Percentiles rank a stretch among this genome's conserved stretches.
These are phyloP conservation scores for Saturnispora saitoi DNA, from an alignment of 805 yeast genomes.

Conservation along the genomic window DNA sequence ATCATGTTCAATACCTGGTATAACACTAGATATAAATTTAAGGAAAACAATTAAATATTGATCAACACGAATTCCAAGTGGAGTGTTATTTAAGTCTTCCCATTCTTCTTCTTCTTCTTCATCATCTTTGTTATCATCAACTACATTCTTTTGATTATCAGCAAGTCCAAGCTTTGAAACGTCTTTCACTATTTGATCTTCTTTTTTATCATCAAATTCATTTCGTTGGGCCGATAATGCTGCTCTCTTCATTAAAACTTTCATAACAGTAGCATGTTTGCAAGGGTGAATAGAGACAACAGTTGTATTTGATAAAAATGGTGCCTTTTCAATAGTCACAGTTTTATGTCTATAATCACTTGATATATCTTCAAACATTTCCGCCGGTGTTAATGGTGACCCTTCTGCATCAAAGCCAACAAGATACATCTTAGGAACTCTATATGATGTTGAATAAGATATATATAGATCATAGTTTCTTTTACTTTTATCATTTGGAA, in stretches of 20 bases:
- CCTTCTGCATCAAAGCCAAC: slow-evolving; percentile 84
- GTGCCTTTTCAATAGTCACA: slow-evolving; percentile 90
- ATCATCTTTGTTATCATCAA: slow-evolving; percentile 14
- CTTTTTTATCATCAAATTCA: slow-evolving; percentile 18
- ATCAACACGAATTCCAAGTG: slow-evolving; percentile 62
- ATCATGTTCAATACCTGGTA: slow-evolving; percentile 96
- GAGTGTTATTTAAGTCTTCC: slow-evolving; percentile 17
- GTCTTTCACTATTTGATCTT: slow-evolving; percentile 29
- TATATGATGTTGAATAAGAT: slow-evolving; percentile 86
- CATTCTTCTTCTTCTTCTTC: slow-evolving; percentile 18
- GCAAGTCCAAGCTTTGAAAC: slow-evolving; percentile 41
- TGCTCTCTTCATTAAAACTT: slow-evolving; percentile 70
- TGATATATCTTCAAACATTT: slow-evolving; percentile 92
- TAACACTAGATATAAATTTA: slow-evolving; percentile 92
- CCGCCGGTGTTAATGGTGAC: slow-evolving; percentile 72
- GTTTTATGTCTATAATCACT: slow-evolving; percentile 91
- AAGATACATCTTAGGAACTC: slow-evolving; percentile 91
- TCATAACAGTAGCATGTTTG: slow-evolving; percentile 91
- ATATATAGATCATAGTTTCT: slow-evolving; percentile 84
- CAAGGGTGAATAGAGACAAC: slow-evolving; percentile 94
- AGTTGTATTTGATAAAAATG: slow-evolving; percentile 67
- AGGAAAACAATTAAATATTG: slow-evolving; percentile 84
- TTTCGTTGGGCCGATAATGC: slow-evolving; percentile 34
- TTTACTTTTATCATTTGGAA: slow-evolving; percentile 33
- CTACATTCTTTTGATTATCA: slow-evolving; percentile 23